These are phyloP conservation scores for Picea glauca DNA, from an alignment of 75 land plant genomes.

Conservation along the genomic window DNA sequence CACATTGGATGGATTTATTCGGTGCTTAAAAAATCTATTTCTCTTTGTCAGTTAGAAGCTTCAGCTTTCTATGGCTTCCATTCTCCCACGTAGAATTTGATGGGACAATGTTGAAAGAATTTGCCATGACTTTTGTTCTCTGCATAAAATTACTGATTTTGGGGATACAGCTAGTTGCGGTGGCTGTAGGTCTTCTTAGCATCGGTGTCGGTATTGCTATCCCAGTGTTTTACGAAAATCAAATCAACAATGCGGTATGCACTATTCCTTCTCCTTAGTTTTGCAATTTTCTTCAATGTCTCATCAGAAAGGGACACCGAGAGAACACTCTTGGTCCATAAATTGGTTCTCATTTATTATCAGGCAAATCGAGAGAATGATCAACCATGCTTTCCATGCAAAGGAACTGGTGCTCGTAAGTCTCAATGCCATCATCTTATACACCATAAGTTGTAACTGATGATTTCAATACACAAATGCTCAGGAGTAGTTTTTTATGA, in stretches of 20 bases:
- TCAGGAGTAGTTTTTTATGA: background rate
- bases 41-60: no score
- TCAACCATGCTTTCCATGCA: conserved; percentile 98
- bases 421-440: conserved; percentile 3
- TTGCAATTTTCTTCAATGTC: background rate
- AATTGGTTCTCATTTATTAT: background rate
- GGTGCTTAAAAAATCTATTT: no score
- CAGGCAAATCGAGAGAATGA: conserved; percentile 84
- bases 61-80: no score
- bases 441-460: background rate
- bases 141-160: no score
- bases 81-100: no score
- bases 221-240: conserved; percentile 91
- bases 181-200: conserved; percentile 89
- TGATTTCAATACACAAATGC: background rate
- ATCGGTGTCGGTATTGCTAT: conserved; percentile 90
- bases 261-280: background rate
- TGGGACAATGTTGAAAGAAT: no score
- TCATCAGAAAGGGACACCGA: background rate
- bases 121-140: no score
- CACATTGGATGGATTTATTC: no score
- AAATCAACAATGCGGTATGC: conserved; percentile 78
- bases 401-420: conserved; percentile 90
- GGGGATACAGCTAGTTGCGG: conserved; percentile 60
- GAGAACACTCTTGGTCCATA: background rate